Evolutionary conservation across 352 stramenopile species (phyloP), one percentile per base, ranked within the genome.

Genomic region (Phytophthora sp.): DNA sequence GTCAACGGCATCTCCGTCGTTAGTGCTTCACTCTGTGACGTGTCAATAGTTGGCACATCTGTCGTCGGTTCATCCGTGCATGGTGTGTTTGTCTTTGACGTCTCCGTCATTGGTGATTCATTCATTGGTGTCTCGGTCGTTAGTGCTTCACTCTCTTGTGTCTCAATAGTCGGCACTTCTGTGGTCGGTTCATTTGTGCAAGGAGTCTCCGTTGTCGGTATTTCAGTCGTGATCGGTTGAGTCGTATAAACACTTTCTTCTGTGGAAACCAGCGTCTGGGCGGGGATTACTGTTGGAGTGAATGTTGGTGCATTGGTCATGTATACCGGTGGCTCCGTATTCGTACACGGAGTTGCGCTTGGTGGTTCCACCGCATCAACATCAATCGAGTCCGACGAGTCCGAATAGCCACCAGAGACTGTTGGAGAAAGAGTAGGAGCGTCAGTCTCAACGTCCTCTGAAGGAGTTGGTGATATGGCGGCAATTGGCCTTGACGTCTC

Each of bases 261-360:
- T 11, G 52, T 63, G 13, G 50, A 21, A 38, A n/a, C 21, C 20
- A 7, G n/a, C 6, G 49, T 54, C 33, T 29, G 38, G n/a, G 7
- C 39, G 11, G 27, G 20, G 6, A 20, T 27, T 29, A 9, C 50
- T 27, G 50, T 41, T 11, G 63, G 55, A 46, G 47, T 66, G 13
- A 33, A 45, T 11, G 30, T 68, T 21, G 64, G 49, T 35, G 60
- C 15, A 41, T 63, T 8, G 4, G 57, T 68, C 20, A 26, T 33
- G n/a, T 44, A 45, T 33, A 29, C 8, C 13, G 39, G 11, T 16
- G 59, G 16, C 29, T 55, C 27, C 13, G 30, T 57, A 7, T 18
- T 49, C 31, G 33, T 16, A 11, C 24, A 51, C 13, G 42, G 59
- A n/a, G 54, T 65, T 33, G 36, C 9, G 3, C 35, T 21, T 59